Evolutionary conservation across 305 asterid species (phyloP).

Genomic region (Solanum hybrid): DNA sequence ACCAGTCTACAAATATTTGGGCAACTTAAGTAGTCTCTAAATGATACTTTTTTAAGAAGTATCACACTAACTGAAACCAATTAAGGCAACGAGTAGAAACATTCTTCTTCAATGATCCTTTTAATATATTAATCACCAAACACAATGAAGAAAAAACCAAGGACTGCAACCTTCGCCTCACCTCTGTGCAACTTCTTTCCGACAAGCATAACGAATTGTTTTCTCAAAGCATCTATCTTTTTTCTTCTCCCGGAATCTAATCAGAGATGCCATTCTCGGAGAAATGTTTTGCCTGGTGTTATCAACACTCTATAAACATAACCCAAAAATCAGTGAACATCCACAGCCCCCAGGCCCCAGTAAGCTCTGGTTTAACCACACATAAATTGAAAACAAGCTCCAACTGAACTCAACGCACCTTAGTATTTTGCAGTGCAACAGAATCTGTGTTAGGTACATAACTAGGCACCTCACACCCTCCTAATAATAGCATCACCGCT

Average conservation of each 20-base stretch:
- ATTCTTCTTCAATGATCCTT: neutral
- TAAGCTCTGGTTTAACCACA: neutral
- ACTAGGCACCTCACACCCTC: constrained; percentile 29
- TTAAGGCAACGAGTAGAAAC: neutral
- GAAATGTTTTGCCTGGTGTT: constrained; percentile 19
- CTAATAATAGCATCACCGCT: constrained; percentile 62
- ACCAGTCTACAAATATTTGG: neutral
- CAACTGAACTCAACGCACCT: constrained; percentile 19
- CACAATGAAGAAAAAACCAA: neutral
- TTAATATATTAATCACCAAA: neutral
- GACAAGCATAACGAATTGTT: constrained; percentile 47
- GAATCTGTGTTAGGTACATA: constrained; percentile 21
- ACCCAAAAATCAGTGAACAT: neutral
- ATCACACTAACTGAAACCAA: neutral
- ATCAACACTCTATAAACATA: constrained; percentile 1
- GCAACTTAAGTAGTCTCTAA: neutral
- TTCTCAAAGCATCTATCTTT: constrained; percentile 56
- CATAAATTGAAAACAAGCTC: constrained; percentile 1
- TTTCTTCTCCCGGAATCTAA: constrained; percentile 59
- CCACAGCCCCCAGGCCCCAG: constrained; percentile 15
- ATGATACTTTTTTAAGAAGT: too few species aligned
- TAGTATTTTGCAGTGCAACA: constrained; percentile 14
- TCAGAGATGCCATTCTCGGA: constrained; percentile 46
- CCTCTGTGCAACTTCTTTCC: constrained; percentile 66
- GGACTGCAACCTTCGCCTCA: constrained; percentile 1